These are phyloP conservation scores for Globisporangium cylindrosporum DNA, from an alignment of 352 stramenopile genomes.

Conservation along the genomic window DNA sequence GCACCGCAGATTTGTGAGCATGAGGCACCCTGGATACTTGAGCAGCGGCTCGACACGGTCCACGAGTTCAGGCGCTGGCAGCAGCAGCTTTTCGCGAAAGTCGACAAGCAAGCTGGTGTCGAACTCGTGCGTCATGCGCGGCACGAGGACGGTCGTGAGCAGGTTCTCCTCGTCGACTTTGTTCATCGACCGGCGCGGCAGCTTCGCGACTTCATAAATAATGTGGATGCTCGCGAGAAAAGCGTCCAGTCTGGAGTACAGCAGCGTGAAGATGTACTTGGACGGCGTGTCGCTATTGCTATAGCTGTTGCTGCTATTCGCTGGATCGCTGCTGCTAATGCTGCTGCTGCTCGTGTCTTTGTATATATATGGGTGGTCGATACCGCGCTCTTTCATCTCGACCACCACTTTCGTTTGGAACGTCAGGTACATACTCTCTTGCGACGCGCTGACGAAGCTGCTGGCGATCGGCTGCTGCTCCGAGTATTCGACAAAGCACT, in stretches of 20 bases:
- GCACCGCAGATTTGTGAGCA: slow-evolving; percentile 70
- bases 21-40: slow-evolving; percentile 89
- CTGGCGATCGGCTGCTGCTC: not conserved
- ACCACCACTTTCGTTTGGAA: slow-evolving; percentile 55
- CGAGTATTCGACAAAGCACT: slow-evolving; percentile 38
- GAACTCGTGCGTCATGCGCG: slow-evolving; percentile 74
- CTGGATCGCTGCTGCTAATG: not conserved
- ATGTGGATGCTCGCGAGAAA: slow-evolving; percentile 66
- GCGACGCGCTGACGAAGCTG: slow-evolving; percentile 9
- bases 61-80: slow-evolving; percentile 69
- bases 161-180: slow-evolving; percentile 83
- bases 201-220: slow-evolving; percentile 54
- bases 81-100: slow-evolving; percentile 83
- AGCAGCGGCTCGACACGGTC: slow-evolving; percentile 90
- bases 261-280: slow-evolving; percentile 80
- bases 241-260: slow-evolving; percentile 69
- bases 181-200: slow-evolving; percentile 53
- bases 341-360: slow-evolving; percentile 46
- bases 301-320: slow-evolving; percentile 36
- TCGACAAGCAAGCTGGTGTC: slow-evolving; percentile 88
- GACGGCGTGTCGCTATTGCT: slow-evolving; percentile 36
- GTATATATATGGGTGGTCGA: slow-evolving; percentile 79
- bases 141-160: slow-evolving; percentile 67
- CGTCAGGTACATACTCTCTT: slow-evolving; percentile 38
- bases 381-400: slow-evolving; percentile 86